These are phyloP conservation scores for Punica granatum DNA, from an alignment of 345 rosid species.

Conservation along the genomic window DNA sequence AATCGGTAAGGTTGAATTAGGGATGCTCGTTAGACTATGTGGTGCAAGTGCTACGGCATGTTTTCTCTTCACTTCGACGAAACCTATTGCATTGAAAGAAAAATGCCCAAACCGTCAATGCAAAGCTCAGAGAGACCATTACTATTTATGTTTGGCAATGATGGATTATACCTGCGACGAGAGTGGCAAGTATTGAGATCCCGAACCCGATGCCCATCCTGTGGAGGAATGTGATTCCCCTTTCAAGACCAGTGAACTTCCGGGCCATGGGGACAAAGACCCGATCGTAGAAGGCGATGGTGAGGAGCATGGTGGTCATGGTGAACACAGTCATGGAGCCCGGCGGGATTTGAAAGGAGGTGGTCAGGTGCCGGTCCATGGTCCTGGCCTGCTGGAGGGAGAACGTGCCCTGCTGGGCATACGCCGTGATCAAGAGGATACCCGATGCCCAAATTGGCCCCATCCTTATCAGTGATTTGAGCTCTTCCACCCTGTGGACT, in stretches of 20 bases:
- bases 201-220: constrained; percentile 83
- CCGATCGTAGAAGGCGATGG: constrained; percentile 66
- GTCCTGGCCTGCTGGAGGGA: constrained; percentile 79
- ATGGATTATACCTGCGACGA: constrained; percentile 40
- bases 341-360: constrained; percentile 66
- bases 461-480: constrained; percentile 75
- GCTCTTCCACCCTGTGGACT: constrained; percentile 80
- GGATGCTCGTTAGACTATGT: constrained; percentile 29
- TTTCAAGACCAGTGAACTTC: constrained; percentile 59
- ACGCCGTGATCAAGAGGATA: constrained; percentile 64
- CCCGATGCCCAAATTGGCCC: constrained; percentile 89
- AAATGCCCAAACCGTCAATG: background rate
- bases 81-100: constrained; percentile 19
- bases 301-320: constrained; percentile 55
- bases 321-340: constrained; percentile 91
- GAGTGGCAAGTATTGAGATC: constrained; percentile 62
- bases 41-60: constrained; percentile 29
- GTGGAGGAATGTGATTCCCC: constrained; percentile 69
- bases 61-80: constrained; percentile 57
- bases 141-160: too few relatives aligned
- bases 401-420: constrained; percentile 80
- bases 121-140: too few relatives aligned
- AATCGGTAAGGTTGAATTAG: constrained; percentile 40
- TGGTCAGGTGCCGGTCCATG: constrained; percentile 67
- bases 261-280: constrained; percentile 48